These are phyloP conservation scores for Fusarium irregulare DNA, from an alignment of 2,329 filamentous ascomycete species.

Conservation along the genomic window DNA sequence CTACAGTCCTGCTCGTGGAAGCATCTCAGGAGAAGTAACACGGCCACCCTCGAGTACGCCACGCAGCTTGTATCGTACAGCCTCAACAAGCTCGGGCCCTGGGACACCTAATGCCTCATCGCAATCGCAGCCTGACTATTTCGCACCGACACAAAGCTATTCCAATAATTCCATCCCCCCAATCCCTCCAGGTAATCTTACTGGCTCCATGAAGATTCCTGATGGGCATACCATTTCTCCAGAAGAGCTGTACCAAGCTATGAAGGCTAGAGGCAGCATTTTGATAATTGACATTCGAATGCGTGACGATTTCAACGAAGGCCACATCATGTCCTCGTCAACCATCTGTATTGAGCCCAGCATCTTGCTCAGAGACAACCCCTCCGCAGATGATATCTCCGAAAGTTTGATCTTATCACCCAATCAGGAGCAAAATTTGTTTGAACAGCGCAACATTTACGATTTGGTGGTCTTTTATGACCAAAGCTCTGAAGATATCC, in stretches of 20 bases:
- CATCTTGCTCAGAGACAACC: slow-evolving; percentile 75
- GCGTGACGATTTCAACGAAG: slow-evolving; percentile 84
- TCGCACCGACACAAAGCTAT: slow-evolving; percentile 44
- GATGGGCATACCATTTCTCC: slow-evolving; percentile 70
- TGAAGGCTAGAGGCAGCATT: slow-evolving; percentile 70
- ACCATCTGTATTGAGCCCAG: slow-evolving; percentile 91
- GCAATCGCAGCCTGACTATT: slow-evolving; percentile 51
- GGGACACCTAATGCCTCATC: slow-evolving; percentile 46
- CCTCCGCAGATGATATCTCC: slow-evolving; percentile 70
- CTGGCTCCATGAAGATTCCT: slow-evolving; percentile 63
- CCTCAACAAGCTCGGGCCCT: slow-evolving; percentile 59
- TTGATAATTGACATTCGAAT: slow-evolving; percentile 87
- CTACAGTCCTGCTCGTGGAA: slow-evolving; percentile 81
- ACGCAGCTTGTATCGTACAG: slow-evolving; percentile 70
- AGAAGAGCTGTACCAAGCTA: slow-evolving; percentile 76
- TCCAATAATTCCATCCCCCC: slow-evolving; percentile 46
- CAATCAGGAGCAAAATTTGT: slow-evolving; percentile 78
- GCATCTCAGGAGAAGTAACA: slow-evolving; percentile 72
- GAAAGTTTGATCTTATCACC: slow-evolving; percentile 79
- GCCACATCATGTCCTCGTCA: slow-evolving; percentile 85
- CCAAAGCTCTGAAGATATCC: slow-evolving; percentile 69
- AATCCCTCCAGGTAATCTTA: slow-evolving; percentile 53
- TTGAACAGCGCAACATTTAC: slow-evolving; percentile 77
- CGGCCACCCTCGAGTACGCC: slow-evolving; percentile 73
- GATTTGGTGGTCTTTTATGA: slow-evolving; percentile 95